Conservation (phyloP, 2,329 filamentous ascomycete genomes). For the Penicillium brasilianum region DNA sequence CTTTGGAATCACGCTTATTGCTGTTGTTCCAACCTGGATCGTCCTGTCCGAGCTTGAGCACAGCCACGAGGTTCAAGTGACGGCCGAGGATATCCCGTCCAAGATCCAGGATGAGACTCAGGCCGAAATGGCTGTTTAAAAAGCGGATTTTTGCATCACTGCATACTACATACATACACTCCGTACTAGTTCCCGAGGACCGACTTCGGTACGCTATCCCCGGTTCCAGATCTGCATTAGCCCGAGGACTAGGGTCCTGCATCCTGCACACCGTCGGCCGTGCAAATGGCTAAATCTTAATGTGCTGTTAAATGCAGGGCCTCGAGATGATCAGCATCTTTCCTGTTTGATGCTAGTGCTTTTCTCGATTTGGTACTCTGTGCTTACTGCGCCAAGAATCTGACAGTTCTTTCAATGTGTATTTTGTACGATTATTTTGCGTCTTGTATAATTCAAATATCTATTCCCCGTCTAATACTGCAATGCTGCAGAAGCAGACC, state of each 20-base stretch:
- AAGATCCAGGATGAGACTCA: conserved; percentile 1
- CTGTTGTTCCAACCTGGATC: conserved; percentile 31
- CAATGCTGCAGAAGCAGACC: background rate
- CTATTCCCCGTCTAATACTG: background rate
- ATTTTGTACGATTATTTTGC: background rate
- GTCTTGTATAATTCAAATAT: no score
- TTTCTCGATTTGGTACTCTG: background rate
- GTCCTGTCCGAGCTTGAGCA: conserved; percentile 31
- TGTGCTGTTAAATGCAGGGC: background rate
- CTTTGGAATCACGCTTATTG: conserved; percentile 32
- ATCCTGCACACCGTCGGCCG: conserved; percentile 4
- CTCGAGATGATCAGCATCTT: background rate
- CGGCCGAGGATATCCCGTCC: conserved; percentile 20
- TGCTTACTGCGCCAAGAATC: background rate
- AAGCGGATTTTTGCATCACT: background rate
- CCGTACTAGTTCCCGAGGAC: conserved; percentile 22
- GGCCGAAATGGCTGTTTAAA: background rate
- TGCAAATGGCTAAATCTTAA: background rate
- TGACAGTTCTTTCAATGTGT: background rate
- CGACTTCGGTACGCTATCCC: conserved; percentile 20
- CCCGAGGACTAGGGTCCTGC: conserved; percentile 10
- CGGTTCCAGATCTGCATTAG: conserved; percentile 21
- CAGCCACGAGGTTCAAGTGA: conserved; percentile 31
- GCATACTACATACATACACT: conserved; percentile 2
- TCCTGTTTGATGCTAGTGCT: conserved; percentile 5